These are phyloP conservation scores for Theileria parva DNA, from an alignment of 169 alveolate species.

Conservation along the genomic window DNA sequence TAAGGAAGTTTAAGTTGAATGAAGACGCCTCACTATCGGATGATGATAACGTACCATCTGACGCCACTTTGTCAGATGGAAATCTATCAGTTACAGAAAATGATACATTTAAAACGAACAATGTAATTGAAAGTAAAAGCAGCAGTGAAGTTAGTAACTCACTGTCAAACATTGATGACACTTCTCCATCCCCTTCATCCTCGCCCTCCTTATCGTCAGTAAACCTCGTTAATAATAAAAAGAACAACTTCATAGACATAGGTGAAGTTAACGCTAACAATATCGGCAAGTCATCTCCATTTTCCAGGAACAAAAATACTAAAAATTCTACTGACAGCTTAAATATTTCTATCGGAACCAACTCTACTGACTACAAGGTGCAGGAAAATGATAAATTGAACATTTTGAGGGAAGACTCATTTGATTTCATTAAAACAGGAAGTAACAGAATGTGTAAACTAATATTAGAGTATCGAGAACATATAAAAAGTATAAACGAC, in stretches of 20 bases:
- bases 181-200: slow-evolving; percentile 15
- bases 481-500: slow-evolving; percentile 43
- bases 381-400: slow-evolving; percentile 4
- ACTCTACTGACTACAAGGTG: not conserved
- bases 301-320: not conserved
- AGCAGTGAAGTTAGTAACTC: not conserved
- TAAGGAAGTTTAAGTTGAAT: not conserved
- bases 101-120: not conserved
- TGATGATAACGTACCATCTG: slow-evolving; percentile 5
- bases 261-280: not conserved
- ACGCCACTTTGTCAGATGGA: not conserved
- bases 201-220: slow-evolving; percentile 2
- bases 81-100: not conserved
- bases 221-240: not conserved
- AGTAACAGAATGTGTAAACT: slow-evolving; percentile 7
- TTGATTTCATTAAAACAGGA: not conserved
- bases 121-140: not conserved
- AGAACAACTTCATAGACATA: not conserved
- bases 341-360: not conserved
- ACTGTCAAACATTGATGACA: slow-evolving; percentile 4
- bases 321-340: not conserved
- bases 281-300: not conserved
- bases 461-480: slow-evolving; percentile 37
- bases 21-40: not conserved
- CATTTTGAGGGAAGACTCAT: not conserved